These are phyloP conservation scores for Macrolepiota dolichaula DNA, from an alignment of 768 basidiomycete genomes.

Conservation along the genomic window DNA sequence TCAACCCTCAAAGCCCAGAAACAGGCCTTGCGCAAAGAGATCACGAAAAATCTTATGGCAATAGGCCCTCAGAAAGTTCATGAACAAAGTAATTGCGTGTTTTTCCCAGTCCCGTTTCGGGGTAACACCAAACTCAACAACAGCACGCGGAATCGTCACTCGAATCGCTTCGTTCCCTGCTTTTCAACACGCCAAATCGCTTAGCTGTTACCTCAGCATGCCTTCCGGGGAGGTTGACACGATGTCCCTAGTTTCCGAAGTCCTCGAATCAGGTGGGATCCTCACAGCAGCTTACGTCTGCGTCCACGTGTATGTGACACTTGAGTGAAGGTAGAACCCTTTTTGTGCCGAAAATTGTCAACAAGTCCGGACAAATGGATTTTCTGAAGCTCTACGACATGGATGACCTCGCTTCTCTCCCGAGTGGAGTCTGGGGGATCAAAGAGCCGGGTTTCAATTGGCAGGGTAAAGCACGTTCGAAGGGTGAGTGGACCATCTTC, in stretches of 20 bases:
- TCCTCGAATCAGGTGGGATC: conserved; percentile 52
- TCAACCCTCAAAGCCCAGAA: conserved; percentile 37
- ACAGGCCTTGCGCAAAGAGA: conserved; percentile 46
- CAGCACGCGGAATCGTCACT: conserved; percentile 45
- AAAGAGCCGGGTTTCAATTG: conserved; percentile 55
- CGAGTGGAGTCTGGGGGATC: conserved; percentile 71
- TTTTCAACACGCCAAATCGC: conserved; percentile 43
- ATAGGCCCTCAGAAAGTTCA: conserved; percentile 44
- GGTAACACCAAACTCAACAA: not conserved
- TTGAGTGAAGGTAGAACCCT: conserved; percentile 51
- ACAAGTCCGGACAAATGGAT: conserved; percentile 51
- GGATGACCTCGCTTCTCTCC: conserved; percentile 56
- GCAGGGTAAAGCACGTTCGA: conserved; percentile 40
- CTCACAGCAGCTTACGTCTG: not conserved
- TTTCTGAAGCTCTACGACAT: conserved; percentile 58
- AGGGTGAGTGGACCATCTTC: conserved; percentile 38
- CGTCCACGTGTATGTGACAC: not conserved
- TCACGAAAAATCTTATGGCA: conserved; percentile 40
- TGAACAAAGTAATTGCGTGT: conserved; percentile 51
- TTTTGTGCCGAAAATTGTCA: conserved; percentile 65
- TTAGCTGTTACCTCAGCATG: conserved; percentile 84
- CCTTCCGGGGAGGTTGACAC: conserved; percentile 70
- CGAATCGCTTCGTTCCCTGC: conserved; percentile 47
- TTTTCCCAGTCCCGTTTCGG: not conserved
- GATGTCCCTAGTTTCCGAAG: conserved; percentile 39